Percentiles rank a stretch among this genome's conserved stretches.
Evolutionary conservation across 306 rosid species (phyloP).

Genomic region (Mimosa bimucronata): DNA sequence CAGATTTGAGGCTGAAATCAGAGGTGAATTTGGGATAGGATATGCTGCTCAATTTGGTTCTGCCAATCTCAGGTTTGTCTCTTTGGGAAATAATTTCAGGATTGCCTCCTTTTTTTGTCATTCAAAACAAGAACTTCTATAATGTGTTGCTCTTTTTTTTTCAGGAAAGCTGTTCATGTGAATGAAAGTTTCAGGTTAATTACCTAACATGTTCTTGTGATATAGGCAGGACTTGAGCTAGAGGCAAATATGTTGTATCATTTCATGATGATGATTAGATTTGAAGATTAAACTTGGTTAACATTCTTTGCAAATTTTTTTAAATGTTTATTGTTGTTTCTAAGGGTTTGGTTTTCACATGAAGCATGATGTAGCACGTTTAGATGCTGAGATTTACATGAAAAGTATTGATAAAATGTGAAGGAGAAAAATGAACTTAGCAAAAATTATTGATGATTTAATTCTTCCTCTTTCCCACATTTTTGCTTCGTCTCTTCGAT

Average conservation of each 20-base stretch:
- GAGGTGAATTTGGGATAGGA: conserved; percentile 95
- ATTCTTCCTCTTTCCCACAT: no score
- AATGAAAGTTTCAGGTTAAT: conserved; percentile 92
- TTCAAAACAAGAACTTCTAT: neutral
- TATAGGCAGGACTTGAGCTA: neutral
- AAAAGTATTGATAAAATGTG: neutral
- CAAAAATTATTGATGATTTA: no score
- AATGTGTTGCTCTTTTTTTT: neutral
- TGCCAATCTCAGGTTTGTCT: conserved; percentile 78
- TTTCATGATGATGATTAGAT: neutral
- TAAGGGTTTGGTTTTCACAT: no score
- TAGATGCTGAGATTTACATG: neutral
- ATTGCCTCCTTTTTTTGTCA: neutral
- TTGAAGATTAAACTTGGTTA: neutral
- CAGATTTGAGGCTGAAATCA: conserved; percentile 72
- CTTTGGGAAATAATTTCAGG: neutral
- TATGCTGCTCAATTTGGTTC: conserved; percentile 96
- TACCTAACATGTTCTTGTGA: neutral
- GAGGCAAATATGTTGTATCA: neutral
- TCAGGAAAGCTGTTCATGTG: conserved; percentile 85
- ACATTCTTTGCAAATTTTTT: neutral
- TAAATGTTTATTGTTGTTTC: neutral
- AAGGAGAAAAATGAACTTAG: no score
- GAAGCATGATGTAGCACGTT: neutral
- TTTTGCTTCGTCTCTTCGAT: no score